phyloP scores from a whole-genome alignment of 2,329 filamentous ascomycete species.

The Cytospora leucostoma region DNA sequence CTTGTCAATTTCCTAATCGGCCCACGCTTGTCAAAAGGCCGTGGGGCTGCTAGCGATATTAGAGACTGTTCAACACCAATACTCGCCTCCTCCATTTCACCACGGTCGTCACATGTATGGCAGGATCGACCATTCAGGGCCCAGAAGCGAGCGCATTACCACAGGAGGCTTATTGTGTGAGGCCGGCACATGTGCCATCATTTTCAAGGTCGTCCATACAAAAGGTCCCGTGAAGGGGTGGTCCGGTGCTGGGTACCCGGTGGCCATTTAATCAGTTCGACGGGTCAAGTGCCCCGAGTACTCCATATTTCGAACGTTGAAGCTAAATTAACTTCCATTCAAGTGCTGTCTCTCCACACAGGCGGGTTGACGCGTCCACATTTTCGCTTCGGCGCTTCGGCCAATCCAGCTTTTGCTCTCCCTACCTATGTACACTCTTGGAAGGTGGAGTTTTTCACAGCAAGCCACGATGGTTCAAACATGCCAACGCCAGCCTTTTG shows the following conservation, averaged over 20 bases:
- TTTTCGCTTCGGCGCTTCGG: conserved; percentile 11
- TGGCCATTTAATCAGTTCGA: conserved; percentile 3
- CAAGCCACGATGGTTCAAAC: conserved; percentile 23
- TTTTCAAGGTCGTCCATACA: conserved; percentile 15
- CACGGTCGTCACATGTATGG: background rate
- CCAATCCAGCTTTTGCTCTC: conserved; percentile 9
- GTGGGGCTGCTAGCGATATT: background rate
- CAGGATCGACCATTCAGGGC: conserved; percentile 14
- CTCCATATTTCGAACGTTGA: background rate
- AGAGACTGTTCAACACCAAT: conserved; percentile 1
- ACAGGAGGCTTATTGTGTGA: conserved; percentile 8
- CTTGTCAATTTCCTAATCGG: background rate
- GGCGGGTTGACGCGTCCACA: conserved; percentile 7
- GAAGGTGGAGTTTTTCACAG: conserved; percentile 19
- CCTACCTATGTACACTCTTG: conserved; percentile 9
- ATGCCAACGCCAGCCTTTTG: conserved; percentile 17
- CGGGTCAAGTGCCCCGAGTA: conserved; percentile 20
- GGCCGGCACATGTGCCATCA: conserved; percentile 9
- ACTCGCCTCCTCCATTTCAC: conserved; percentile 1
- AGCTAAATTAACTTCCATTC: conserved; percentile 1
- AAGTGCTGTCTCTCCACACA: conserved; percentile 10
- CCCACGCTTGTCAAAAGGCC: background rate
- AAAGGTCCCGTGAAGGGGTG: conserved; percentile 13
- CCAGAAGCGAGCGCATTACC: background rate
- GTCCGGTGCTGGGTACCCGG: background rate